Conservation (phyloP, 179 eudicot genomes). For the Silene coronaria region DNA sequence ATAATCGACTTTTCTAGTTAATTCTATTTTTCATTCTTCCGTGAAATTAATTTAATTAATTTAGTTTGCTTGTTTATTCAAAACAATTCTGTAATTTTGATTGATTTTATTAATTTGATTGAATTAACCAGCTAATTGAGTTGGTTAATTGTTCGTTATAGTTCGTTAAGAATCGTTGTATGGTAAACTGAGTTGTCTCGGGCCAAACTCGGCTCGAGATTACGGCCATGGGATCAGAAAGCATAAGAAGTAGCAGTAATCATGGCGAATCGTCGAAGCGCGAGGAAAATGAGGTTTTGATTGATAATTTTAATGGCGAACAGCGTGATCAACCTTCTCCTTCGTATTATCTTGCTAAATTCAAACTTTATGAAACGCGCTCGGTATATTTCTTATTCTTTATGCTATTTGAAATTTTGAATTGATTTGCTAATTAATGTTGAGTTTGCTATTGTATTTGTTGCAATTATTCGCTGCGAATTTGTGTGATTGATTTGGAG, state of each 20-base stretch:
- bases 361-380: constrained; percentile 83
- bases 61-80: background rate
- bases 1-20: background rate
- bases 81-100: background rate
- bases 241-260: background rate
- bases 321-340: constrained; percentile 22
- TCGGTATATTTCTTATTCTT: constrained; percentile 39
- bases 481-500: background rate
- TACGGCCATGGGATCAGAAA: constrained; percentile 30
- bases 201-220: constrained; percentile 32
- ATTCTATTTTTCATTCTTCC: background rate
- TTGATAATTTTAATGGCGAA: background rate
- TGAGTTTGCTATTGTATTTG: too few species aligned
- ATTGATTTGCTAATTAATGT: background rate
- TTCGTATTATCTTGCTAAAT: constrained; percentile 49
- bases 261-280: background rate
- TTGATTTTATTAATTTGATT: background rate
- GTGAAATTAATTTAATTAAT: constrained; percentile 3
- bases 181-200: constrained; percentile 35
- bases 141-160: background rate
- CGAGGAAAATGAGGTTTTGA: constrained; percentile 13
- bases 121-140: background rate
- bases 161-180: constrained; percentile 14
- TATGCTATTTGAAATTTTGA: background rate
- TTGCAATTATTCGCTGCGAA: background rate